Base-by-base conservation (phyloP, 257 asterid species). In the Solanum ossicruentum region DNA sequence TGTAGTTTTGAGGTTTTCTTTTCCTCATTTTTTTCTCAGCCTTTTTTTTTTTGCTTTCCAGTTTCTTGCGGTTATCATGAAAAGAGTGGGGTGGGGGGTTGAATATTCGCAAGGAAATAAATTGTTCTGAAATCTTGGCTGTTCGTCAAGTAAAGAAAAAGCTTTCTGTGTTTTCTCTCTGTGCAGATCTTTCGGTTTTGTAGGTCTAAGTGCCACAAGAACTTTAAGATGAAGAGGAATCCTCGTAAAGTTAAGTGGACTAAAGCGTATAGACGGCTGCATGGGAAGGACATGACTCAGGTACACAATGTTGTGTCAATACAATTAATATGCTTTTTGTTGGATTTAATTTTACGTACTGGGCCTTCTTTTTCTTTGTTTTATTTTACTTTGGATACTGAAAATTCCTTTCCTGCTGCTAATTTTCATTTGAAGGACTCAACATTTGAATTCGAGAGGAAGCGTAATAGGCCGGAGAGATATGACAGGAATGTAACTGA, bases 141-240 rank as follows among this genome's bases (percentile, higher is more conserved):
- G 80, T 72, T n/a, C 11, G n/a, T 72, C 39, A n/a, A 72, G 80
- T n/a, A 72, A 72, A n/a, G 20, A 57, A 51, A 15, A 49, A 51
- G 10, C 80, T 47, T 51, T 77, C 10, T 75, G 5, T 75, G 13
- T 7, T 80, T 57, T 69, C n/a, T 85, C 18, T 71, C 13, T 88
- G 84, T 86, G 88, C 93, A 95, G 98, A 86, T 95, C 83, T 94
- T 95, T 88, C 89, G 97, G 81, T 94, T 95, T 75, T 94, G 99
- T 85, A 93, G 98, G 55, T 93, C 99, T 16, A 95, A 95, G 83
- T 95, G 98, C 89, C 99, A 93, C 90, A 94, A 94, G 80, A 94
- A 95, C 92, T 95, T 93, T 88, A 94, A 94, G 92, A 95, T 95
- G 99, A 95, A 96, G 97, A 93, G 98, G 88, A 96, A 96, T 70